A percentile compares a stretch with the other conserved stretches of the same genome.
Conservation (phyloP, 2,329 filamentous ascomycete species). For the Hypoxylon sp. region DNA sequence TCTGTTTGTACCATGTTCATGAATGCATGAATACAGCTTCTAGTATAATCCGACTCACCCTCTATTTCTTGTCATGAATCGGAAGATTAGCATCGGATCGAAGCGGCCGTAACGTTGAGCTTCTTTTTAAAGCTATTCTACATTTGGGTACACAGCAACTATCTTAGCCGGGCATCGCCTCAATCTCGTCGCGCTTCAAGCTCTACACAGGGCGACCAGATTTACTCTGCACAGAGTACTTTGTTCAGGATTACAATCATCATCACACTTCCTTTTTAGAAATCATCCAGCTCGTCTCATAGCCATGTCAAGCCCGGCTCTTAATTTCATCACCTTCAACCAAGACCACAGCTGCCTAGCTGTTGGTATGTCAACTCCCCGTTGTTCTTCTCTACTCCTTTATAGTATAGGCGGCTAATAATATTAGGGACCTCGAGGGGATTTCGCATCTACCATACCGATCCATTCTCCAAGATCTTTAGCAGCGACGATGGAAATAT, state of each 20-base stretch:
- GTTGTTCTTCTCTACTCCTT: conserved; percentile 26
- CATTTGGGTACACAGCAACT: conserved; percentile 2
- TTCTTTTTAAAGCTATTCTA: conserved; percentile 22
- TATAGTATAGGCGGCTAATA: conserved; percentile 32
- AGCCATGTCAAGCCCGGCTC: conserved; percentile 76
- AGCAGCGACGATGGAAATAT: conserved; percentile 96
- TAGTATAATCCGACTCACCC: conserved; percentile 4
- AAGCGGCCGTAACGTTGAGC: conserved; percentile 35
- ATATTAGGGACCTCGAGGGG: conserved; percentile 86
- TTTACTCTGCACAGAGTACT: conserved; percentile 1
- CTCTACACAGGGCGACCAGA: background rate
- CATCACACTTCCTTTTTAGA: conserved; percentile 11
- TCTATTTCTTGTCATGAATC: conserved; percentile 41
- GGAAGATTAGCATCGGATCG: conserved; percentile 22
- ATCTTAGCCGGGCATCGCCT: conserved; percentile 12
- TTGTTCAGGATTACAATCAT: conserved; percentile 5
- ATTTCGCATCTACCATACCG: conserved; percentile 96
- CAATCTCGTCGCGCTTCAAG: conserved; percentile 13
- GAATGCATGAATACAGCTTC: conserved; percentile 29
- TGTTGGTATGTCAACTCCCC: conserved; percentile 75
- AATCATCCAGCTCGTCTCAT: conserved; percentile 20
- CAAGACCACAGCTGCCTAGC: conserved; percentile 98
- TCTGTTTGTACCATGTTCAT: conserved; percentile 8
- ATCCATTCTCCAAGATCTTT: conserved; percentile 95
- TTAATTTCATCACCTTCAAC: conserved; percentile 99